phyloP scores from a whole-genome alignment of 371 early-diverging fungal genomes.

The Mucor lusitanicus region DNA sequence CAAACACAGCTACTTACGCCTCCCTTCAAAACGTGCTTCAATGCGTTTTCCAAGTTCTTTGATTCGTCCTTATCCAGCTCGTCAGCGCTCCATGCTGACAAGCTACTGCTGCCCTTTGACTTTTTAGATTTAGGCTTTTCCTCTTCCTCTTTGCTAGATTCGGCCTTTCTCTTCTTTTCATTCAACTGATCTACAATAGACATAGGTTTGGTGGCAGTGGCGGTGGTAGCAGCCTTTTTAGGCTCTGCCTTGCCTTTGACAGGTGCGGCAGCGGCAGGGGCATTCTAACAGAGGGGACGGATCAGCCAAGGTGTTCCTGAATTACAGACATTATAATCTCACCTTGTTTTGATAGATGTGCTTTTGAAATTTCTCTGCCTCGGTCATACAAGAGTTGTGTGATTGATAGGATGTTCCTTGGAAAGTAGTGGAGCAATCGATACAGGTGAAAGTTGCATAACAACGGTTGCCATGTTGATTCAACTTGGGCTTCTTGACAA shows the following conservation, averaged over 20 bases:
- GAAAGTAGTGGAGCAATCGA: constrained; percentile 91
- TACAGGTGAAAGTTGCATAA: constrained; percentile 83
- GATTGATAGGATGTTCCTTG: constrained; percentile 71
- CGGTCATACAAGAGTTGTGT: constrained; percentile 89
- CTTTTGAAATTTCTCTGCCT: constrained; percentile 90
- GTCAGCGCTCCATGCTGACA: constrained; percentile 28
- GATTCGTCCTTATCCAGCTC: constrained; percentile 30
- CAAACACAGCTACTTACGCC: constrained; percentile 11
- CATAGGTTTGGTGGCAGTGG: constrained; percentile 26
- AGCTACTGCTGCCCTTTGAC: constrained; percentile 26
- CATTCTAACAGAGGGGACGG: neutral
- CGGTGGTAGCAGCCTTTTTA: constrained; percentile 17
- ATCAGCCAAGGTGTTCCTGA: neutral
- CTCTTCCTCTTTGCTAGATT: constrained; percentile 17
- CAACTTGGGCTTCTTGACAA: constrained; percentile 90
- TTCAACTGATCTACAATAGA: constrained; percentile 68
- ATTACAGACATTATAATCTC: neutral
- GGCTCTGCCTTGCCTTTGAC: constrained; percentile 29
- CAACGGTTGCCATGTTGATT: constrained; percentile 85
- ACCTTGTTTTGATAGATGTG: constrained; percentile 62
- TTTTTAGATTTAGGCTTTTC: constrained; percentile 29
- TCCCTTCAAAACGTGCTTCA: constrained; percentile 33
- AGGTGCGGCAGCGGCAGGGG: neutral
- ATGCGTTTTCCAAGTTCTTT: constrained; percentile 29
- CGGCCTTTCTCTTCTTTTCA: constrained; percentile 48